These are phyloP conservation scores for Heritiera littoralis DNA, from an alignment of 345 rosid genomes.

Conservation along the genomic window DNA sequence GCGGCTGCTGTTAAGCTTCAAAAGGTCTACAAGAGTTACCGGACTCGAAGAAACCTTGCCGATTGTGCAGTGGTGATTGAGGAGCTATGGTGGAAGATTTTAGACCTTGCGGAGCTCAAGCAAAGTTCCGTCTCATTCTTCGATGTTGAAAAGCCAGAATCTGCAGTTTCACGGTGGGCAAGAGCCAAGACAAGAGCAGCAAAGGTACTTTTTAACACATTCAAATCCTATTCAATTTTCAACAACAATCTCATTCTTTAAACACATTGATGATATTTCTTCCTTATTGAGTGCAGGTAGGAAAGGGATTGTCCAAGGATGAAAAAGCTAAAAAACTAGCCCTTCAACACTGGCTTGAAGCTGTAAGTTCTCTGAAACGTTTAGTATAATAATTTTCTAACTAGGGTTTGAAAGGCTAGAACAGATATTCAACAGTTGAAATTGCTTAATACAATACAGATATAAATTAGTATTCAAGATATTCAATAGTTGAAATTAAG, in stretches of 20 bases:
- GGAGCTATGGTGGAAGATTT: slow-evolving; percentile 94
- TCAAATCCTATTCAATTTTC: background rate
- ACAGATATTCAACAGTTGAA: background rate
- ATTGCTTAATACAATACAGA: too few species aligned
- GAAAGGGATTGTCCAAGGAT: slow-evolving; percentile 82
- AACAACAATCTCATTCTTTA: background rate
- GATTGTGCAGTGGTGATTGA: slow-evolving; percentile 93
- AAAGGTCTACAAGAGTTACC: slow-evolving; percentile 86
- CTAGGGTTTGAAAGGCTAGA: too few species aligned
- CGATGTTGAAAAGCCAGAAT: slow-evolving; percentile 64
- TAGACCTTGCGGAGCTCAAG: slow-evolving; percentile 75
- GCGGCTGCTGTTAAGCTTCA: slow-evolving; percentile 92
- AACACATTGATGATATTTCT: background rate
- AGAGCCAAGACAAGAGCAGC: slow-evolving; percentile 95
- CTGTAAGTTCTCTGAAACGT: slow-evolving; percentile 51
- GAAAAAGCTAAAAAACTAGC: slow-evolving; percentile 91
- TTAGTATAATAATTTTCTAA: background rate
- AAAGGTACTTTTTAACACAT: slow-evolving; percentile 44
- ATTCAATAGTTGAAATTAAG: too few species aligned
- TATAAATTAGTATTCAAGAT: too few species aligned
- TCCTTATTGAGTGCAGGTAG: slow-evolving; percentile 52
- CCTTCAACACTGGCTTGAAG: slow-evolving; percentile 95
- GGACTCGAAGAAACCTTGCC: slow-evolving; percentile 88
- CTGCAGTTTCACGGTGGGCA: slow-evolving; percentile 89
- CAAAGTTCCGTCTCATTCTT: slow-evolving; percentile 67